A percentile compares a stretch with the other conserved stretches of the same genome.
phyloP scores from a whole-genome alignment of 2,329 filamentous ascomycete genomes.

The Podosphaera aphanis region DNA sequence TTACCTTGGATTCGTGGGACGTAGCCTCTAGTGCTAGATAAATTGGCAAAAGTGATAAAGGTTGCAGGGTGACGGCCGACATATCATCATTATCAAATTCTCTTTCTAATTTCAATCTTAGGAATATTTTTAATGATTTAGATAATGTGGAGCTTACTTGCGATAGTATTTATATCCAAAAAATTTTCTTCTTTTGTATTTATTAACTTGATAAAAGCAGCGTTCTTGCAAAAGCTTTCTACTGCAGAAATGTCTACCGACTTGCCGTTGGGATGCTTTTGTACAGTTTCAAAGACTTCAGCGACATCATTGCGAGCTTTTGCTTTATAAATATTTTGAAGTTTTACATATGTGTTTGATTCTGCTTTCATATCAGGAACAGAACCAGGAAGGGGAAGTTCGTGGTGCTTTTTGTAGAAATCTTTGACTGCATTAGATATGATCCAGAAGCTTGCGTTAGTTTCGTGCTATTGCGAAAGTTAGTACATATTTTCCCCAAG shows the following conservation, averaged over 20 bases:
- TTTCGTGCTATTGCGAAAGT: slow-evolving; percentile 20
- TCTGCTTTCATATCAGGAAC: slow-evolving; percentile 96
- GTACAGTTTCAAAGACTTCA: slow-evolving; percentile 47
- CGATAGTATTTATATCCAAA: slow-evolving; percentile 9
- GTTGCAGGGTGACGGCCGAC: slow-evolving; percentile 17
- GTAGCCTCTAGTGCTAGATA: slow-evolving; percentile 41
- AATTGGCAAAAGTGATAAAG: slow-evolving; percentile 38
- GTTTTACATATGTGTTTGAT: slow-evolving; percentile 65
- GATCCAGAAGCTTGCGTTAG: slow-evolving; percentile 54
- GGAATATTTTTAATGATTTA: slow-evolving; percentile 3
- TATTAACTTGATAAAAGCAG: slow-evolving; percentile 75
- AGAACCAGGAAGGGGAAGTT: slow-evolving; percentile 63
- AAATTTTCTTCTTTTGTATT: slow-evolving; percentile 19
- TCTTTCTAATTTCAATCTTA: slow-evolving; percentile 21
- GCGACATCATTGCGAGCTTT: slow-evolving; percentile 61
- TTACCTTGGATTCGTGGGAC: slow-evolving; percentile 21
- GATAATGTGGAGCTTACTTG: slow-evolving; percentile 7
- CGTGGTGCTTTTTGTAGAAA: slow-evolving; percentile 51
- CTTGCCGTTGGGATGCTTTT: slow-evolving; percentile 24
- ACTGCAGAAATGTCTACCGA: slow-evolving; percentile 48
- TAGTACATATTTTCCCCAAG: slow-evolving; percentile 7
- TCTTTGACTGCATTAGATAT: slow-evolving; percentile 57
- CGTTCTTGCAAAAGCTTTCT: slow-evolving; percentile 86
- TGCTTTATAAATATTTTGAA: slow-evolving; percentile 81
- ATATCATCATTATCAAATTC: slow-evolving; percentile 31